Evolutionary conservation across 176 grass and related monocot genomes (phyloP).

Genomic region (Oryza rufipogon): DNA sequence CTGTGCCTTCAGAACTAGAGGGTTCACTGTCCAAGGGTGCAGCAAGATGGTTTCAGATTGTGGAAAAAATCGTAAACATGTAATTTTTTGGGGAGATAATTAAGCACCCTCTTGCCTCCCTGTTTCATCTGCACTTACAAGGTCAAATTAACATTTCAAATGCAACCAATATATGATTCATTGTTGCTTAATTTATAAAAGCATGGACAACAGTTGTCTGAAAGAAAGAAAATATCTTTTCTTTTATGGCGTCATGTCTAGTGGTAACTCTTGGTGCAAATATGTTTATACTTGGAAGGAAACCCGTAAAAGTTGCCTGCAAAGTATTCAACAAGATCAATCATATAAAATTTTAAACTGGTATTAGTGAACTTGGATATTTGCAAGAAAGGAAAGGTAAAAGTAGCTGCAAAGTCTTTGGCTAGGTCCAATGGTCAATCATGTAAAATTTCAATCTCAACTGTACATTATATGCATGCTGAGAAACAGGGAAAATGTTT

Average conservation of each 20-base stretch:
- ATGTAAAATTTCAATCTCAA: not conserved
- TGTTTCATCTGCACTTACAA: not conserved
- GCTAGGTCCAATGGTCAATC: not conserved
- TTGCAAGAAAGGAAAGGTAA: too few species aligned
- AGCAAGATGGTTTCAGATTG: slow-evolving; percentile 1
- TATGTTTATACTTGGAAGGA: too few species aligned
- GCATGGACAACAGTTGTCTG: not conserved
- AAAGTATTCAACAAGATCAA: not conserved
- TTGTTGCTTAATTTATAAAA: slow-evolving; percentile 2
- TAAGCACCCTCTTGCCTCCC: not conserved
- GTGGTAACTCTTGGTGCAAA: too few species aligned
- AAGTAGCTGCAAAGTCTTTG: not conserved
- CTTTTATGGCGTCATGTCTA: not conserved
- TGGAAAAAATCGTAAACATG: not conserved
- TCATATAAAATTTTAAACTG: not conserved
- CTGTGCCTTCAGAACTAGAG: not conserved
- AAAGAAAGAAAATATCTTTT: not conserved
- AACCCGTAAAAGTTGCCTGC: not conserved
- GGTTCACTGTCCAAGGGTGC: not conserved
- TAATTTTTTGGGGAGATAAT: slow-evolving; percentile 19
- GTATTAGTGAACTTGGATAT: too few species aligned
- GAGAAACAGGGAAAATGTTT: not conserved
- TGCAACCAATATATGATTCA: not conserved
- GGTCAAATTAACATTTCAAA: slow-evolving; percentile 4
- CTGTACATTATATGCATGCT: not conserved